phyloP scores from a whole-genome alignment of 768 basidiomycete genomes.

The Podaxis mareebaensis region DNA sequence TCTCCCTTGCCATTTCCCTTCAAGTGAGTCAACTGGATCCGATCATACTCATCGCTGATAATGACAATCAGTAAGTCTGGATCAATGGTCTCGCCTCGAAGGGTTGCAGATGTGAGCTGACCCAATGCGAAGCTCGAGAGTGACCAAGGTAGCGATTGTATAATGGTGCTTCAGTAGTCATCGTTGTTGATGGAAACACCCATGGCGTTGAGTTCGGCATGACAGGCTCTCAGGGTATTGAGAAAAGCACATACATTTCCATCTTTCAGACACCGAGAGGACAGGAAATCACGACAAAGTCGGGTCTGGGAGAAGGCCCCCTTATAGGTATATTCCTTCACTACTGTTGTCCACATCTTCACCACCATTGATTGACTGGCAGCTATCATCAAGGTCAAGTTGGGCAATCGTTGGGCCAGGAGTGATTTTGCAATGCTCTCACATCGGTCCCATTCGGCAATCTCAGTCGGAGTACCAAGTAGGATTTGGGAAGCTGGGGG shows the following conservation, averaged over 20 bases:
- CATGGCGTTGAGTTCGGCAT: constrained; percentile 23
- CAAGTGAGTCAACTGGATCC: no score
- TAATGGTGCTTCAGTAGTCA: constrained; percentile 29
- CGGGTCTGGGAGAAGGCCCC: no score
- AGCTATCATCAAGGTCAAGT: no score
- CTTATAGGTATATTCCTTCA: no score
- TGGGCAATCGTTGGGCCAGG: no score
- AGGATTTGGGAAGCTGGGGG: neutral
- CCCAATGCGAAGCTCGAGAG: constrained; percentile 26
- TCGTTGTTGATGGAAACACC: constrained; percentile 25
- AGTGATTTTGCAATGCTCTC: no score
- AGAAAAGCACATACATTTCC: constrained; percentile 19
- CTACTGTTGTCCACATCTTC: no score
- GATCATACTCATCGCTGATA: constrained; percentile 21
- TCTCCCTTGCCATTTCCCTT: neutral
- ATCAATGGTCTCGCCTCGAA: constrained; percentile 17
- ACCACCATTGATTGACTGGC: no score
- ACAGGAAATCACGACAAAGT: no score
- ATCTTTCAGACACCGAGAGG: no score
- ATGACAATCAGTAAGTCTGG: constrained; percentile 21
- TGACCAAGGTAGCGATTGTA: constrained; percentile 26
- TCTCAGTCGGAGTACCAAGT: neutral
- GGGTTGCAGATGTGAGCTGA: constrained; percentile 21
- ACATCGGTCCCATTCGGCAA: neutral
- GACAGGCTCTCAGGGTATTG: constrained; percentile 22